Conservation (phyloP, 83 land plant genomes). For the Thuja plicata region DNA sequence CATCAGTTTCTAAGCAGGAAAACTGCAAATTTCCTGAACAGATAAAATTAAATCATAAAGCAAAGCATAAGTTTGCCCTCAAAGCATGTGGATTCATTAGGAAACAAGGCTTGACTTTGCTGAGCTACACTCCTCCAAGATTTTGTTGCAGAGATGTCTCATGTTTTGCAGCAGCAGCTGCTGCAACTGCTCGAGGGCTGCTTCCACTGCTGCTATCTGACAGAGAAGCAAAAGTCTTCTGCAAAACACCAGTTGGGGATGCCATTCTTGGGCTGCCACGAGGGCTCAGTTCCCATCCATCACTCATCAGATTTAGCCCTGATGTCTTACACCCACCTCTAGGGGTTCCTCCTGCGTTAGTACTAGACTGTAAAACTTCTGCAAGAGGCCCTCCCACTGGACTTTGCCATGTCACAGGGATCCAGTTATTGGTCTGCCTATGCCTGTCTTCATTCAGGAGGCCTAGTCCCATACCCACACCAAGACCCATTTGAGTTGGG, state of each 20-base stretch:
- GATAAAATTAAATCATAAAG: neutral
- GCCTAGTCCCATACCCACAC: slow-evolving; percentile 35
- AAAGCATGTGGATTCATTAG: neutral
- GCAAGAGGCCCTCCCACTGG: slow-evolving; percentile 83
- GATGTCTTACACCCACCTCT: slow-evolving; percentile 10
- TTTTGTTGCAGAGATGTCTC: neutral
- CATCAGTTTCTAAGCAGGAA: neutral
- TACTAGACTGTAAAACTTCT: slow-evolving; percentile 48
- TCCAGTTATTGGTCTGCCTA: slow-evolving; percentile 27
- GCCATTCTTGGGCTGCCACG: slow-evolving; percentile 19
- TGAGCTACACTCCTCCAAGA: neutral
- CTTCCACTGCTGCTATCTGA: slow-evolving; percentile 76
- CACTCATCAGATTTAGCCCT: slow-evolving; percentile 47
- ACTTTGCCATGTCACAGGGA: slow-evolving; percentile 58
- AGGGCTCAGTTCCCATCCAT: slow-evolving; percentile 52
- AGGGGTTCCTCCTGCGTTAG: slow-evolving; percentile 5
- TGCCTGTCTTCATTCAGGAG: slow-evolving; percentile 23
- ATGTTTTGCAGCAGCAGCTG: neutral
- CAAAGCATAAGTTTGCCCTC: neutral
- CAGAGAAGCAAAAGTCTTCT: slow-evolving; percentile 61
- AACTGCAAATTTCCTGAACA: neutral
- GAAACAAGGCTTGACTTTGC: neutral
- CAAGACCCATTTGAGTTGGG: slow-evolving; percentile 37
- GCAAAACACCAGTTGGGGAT: slow-evolving; percentile 69
- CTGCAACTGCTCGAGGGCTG: slow-evolving; percentile 49